Evolutionary conservation across 2,329 filamentous ascomycete genomes (phyloP), one percentile per base, ranked within the genome.

Genomic region (Penicillium aurantiogriseum): DNA sequence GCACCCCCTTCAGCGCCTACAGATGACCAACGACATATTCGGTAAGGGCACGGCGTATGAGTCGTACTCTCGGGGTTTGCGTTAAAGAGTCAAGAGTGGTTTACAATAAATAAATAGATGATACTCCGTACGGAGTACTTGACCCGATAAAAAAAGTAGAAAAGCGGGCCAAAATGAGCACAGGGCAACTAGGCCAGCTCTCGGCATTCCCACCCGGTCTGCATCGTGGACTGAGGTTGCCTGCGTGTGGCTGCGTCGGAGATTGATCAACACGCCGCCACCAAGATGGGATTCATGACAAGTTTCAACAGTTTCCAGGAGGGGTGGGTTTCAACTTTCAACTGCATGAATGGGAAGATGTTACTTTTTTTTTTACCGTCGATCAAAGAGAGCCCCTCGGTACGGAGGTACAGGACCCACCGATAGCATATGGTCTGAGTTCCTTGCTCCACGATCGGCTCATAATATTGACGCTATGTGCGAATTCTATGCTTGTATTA

Each of bases 151-250:
- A 48, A 42, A 43, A 53, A 57, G 31, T 36, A 36, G 35, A 55
- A 63, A 64, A 65, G 63, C 54, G 63, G 63, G 51, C 61, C 58
- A 61, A 40, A 31, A 35, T 29, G 54, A 62, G 62, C 62, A 66
- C 59, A 57, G 62, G 62, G 59, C 60, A 64, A 63, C 55, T 55
- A 51, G 35, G 40, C 44, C 53, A 51, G 46, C 51, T 38, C 62
- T 60, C 64, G 63, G 64, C 60, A 67, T 64, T 60, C 58, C 56
- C 62, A 63, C 58, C 60, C 59, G 62, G 63, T 54, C 60, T 65
- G 62, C 59, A 61, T 51, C 52, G 54, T 57, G 53, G 58, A 48
- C 56, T 60, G 42, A 50, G 51, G 51, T 60, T 51, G 58, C 58
- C 58, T 60, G 55, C 47, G 54, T 60, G 50, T 60, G 58, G 58